Conservation (phyloP, 1,284 basidiomycete genomes). For the Ustilago bromivora region DNA sequence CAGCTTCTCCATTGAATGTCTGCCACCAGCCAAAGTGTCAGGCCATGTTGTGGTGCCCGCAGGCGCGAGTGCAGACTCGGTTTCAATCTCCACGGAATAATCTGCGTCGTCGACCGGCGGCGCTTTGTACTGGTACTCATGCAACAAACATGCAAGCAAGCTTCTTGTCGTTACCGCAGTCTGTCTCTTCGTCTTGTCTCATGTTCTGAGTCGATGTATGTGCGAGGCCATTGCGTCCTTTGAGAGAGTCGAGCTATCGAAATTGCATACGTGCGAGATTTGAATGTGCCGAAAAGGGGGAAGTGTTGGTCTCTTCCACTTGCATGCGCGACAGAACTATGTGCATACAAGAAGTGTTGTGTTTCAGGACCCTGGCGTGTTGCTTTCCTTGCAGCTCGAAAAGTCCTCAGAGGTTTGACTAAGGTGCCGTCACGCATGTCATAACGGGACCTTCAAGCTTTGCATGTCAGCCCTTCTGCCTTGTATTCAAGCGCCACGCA, state of each 20-base stretch:
- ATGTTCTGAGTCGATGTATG: not conserved
- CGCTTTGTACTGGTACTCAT: slow-evolving; percentile 17
- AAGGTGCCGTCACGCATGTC: slow-evolving; percentile 6
- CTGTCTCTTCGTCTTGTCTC: too few relatives aligned
- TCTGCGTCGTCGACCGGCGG: not conserved
- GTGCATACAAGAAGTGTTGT: slow-evolving; percentile 9
- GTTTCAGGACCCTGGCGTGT: slow-evolving; percentile 36
- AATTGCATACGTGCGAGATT: not conserved
- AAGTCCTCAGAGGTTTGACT: slow-evolving; percentile 4
- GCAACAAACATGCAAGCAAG: not conserved
- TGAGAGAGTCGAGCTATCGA: not conserved
- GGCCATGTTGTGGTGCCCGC: slow-evolving; percentile 25
- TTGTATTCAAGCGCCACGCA: not conserved
- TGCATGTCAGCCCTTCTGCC: slow-evolving; percentile 9
- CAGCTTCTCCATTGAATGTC: slow-evolving; percentile 40
- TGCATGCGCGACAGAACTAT: slow-evolving; percentile 2
- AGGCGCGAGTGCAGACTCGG: slow-evolving; percentile 13
- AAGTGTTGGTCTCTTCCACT: slow-evolving; percentile 2
- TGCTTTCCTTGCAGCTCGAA: slow-evolving; percentile 12
- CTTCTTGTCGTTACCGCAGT: too few relatives aligned
- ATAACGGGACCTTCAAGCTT: not conserved
- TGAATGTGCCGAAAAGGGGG: slow-evolving; percentile 7
- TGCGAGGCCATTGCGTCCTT: too few relatives aligned
- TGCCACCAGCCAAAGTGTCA: slow-evolving; percentile 22
- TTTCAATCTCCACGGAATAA: not conserved